A percentile compares a stretch with the other conserved stretches of the same genome.
Conservation (phyloP, 2,329 filamentous ascomycete genomes). For the Epichloe baconii region DNA sequence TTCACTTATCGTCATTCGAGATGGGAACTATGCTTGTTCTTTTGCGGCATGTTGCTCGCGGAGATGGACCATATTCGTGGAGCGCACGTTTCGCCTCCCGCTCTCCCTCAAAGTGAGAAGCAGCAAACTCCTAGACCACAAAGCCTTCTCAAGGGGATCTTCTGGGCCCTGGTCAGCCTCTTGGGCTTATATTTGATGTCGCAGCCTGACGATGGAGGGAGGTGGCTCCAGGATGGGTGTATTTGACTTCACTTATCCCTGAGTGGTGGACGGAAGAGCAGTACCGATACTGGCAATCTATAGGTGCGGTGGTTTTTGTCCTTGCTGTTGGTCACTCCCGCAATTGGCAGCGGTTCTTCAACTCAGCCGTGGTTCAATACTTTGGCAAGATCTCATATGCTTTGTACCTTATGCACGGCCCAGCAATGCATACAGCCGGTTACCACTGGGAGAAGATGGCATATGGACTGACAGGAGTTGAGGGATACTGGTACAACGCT, state of each 20-base stretch:
- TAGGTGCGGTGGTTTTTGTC: constrained; percentile 40
- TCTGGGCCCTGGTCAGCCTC: constrained; percentile 32
- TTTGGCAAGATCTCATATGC: constrained; percentile 48
- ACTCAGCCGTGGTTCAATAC: constrained; percentile 37
- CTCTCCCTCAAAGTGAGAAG: constrained; percentile 14
- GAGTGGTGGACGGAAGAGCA: constrained; percentile 33
- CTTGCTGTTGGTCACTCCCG: constrained; percentile 33
- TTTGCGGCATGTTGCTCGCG: constrained; percentile 39
- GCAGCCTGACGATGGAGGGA: constrained; percentile 24
- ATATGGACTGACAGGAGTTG: constrained; percentile 33
- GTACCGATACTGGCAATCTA: constrained; percentile 44
- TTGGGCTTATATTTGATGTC: constrained; percentile 37
- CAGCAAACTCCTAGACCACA: neutral
- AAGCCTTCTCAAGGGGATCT: constrained; percentile 9
- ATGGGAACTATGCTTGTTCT: constrained; percentile 44
- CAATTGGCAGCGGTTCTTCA: constrained; percentile 37
- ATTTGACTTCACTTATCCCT: constrained; percentile 34
- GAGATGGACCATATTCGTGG: constrained; percentile 39
- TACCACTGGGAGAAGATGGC: constrained; percentile 37
- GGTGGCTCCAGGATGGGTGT: constrained; percentile 40
- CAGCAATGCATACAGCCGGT: constrained; percentile 38
- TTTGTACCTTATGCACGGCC: constrained; percentile 48
- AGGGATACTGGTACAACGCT: constrained; percentile 29
- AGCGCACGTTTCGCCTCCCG: constrained; percentile 24
- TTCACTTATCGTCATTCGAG: constrained; percentile 34